These are phyloP conservation scores for Taphrina pruni DNA, from an alignment of 1,139 yeast species.

Conservation along the genomic window DNA sequence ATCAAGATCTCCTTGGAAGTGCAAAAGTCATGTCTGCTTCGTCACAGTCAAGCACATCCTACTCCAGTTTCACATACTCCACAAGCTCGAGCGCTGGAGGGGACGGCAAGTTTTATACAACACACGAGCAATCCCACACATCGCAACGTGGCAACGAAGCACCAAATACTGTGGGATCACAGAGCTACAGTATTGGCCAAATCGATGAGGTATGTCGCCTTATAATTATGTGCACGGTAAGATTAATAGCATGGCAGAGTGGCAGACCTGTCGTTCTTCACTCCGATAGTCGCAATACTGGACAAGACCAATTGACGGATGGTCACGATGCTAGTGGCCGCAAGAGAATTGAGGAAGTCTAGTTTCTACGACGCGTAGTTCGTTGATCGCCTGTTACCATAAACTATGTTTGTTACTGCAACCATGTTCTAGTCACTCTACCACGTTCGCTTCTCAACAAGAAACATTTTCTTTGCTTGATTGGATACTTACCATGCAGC, in stretches of 20 bases:
- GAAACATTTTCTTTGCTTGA: no score
- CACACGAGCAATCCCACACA: constrained; percentile 3
- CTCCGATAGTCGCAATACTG: neutral
- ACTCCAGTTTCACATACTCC: neutral
- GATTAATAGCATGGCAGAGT: neutral
- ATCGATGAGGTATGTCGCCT: neutral
- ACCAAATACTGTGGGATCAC: constrained; percentile 5
- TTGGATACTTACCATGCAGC: no score
- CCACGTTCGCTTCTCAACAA: no score
- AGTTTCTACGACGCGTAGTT: neutral
- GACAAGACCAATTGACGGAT: constrained; percentile 6
- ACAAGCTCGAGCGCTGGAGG: neutral
- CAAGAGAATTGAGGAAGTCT: constrained; percentile 10
- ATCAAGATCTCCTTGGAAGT: neutral
- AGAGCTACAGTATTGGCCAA: constrained; percentile 6
- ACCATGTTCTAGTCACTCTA: no score
- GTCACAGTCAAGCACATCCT: neutral
- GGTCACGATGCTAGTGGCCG: constrained; percentile 8
- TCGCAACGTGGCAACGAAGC: neutral
- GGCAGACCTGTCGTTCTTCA: constrained; percentile 10
- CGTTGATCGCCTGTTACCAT: no score
- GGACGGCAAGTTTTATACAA: constrained; percentile 8
- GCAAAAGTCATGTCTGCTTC: neutral
- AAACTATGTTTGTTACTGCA: no score
- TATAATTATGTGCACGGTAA: no score